Base-by-base conservation (phyloP, 495 filamentous ascomycete genomes). In the Aspergillus conjunctus region DNA sequence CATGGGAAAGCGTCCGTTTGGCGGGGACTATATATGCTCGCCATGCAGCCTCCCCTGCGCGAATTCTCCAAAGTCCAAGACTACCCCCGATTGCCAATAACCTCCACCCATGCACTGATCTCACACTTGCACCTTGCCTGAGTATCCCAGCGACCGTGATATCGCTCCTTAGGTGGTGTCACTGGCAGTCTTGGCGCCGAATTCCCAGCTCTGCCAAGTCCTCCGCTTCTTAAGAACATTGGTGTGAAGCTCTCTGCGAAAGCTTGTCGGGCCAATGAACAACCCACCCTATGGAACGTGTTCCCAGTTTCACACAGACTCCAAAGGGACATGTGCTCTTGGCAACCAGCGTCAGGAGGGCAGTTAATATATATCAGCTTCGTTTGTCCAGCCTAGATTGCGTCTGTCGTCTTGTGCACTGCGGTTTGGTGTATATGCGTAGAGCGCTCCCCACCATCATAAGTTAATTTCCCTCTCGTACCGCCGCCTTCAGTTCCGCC, bases 271-370 rank as follows among this genome's bases (percentile, higher is more conserved):
- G 54, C 62, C 58, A 65, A 61, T 63, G 9, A 39, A 21, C 14
- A 12, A n/a, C 30, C 31, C 21, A 33, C 17, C 30, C 10, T 4
- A 5, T 37, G 22, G 17, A 65, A 65, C 62, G 62, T 65, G 62
- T 37, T 43, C 49, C 33, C 17, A n/a, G 11, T 1, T 22, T 52
- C 48, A 18, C 26, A 14, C 18, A 45, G 57, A 48, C 31, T 22
- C 51, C 12, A 45, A 17, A 9, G 21, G 32, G 26, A 17, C 33
- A 41, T 14, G 22, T 32, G 31, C 15, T 52, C 53, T 56, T 57
- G 60, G 54, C 37, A 26, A 22, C 32, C 9, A 30, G 7, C 18
- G n/a, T 20, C 7, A 8, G 7, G 15, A 41, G 10, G 32, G 8
- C 26, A 26, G 14, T 6, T 8, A 51, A 48, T 48, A 7, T 48